Evolutionary conservation across 805 yeast species (phyloP).

Genomic region (Spathaspora arborariae): DNA sequence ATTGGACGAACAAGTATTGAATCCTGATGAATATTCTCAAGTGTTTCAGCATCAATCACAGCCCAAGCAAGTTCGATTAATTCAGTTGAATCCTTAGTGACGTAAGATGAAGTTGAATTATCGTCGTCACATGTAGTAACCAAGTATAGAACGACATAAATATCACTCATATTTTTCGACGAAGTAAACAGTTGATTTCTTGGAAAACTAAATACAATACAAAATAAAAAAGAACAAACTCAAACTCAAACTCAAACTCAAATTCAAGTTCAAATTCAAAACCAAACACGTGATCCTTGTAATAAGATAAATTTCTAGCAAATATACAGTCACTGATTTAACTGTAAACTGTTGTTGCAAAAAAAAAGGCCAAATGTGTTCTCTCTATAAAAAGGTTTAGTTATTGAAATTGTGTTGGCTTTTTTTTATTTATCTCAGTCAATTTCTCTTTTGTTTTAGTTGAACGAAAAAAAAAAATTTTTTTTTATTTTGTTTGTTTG

Average conservation of each 20-base stretch:
- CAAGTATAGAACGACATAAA: constrained; percentile 57
- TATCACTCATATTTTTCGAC: constrained; percentile 40
- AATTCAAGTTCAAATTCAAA: too few species aligned
- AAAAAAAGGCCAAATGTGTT: too few species aligned
- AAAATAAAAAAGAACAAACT: neutral
- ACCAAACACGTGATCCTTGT: neutral
- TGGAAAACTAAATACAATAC: neutral
- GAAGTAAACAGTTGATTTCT: neutral
- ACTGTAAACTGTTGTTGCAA: neutral
- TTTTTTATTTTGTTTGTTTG: neutral
- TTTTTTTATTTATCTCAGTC: neutral
- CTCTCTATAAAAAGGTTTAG: neutral
- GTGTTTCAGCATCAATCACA: constrained; percentile 50
- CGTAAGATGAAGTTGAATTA: constrained; percentile 40
- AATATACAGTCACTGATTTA: neutral
- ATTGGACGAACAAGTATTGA: constrained; percentile 55
- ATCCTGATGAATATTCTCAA: constrained; percentile 41
- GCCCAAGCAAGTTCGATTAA: constrained; percentile 68
- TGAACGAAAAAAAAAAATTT: neutral
- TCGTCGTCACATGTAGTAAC: constrained; percentile 64
- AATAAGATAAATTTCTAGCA: neutral
- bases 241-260: too few species aligned
- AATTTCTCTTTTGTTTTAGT: neutral
- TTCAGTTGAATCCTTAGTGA: constrained; percentile 65
- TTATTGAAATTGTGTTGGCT: neutral